Evolutionary conservation across 371 early-diverging fungal genomes (phyloP).

Genomic region (Umbelopsis sp.): DNA sequence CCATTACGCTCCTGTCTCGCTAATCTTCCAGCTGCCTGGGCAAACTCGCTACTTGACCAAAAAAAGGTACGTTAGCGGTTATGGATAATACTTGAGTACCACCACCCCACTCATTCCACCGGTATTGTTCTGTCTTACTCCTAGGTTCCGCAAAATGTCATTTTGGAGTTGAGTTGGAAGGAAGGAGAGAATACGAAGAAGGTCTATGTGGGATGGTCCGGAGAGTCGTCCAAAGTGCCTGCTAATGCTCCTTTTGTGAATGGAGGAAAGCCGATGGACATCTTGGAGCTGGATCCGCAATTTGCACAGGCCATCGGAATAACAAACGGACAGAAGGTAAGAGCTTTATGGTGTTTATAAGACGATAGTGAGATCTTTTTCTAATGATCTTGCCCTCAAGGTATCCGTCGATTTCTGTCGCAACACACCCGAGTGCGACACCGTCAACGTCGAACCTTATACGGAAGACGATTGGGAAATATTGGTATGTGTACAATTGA

Average conservation of each 20-base stretch:
- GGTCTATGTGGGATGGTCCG: constrained; percentile 75
- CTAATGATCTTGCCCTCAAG: constrained; percentile 32
- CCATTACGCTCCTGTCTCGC: constrained; percentile 67
- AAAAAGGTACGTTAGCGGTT: constrained; percentile 53
- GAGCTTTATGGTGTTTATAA: background rate
- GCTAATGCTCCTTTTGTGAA: constrained; percentile 46
- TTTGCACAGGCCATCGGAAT: constrained; percentile 70
- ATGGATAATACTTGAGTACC: background rate
- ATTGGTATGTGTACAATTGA: constrained; percentile 51
- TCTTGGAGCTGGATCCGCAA: constrained; percentile 76
- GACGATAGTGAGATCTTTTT: background rate
- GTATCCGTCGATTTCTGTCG: constrained; percentile 67
- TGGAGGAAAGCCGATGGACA: constrained; percentile 49
- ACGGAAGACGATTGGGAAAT: constrained; percentile 91
- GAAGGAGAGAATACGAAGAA: constrained; percentile 33
- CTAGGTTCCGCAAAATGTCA: constrained; percentile 65
- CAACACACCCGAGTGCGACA: constrained; percentile 58
- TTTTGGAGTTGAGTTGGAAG: constrained; percentile 62
- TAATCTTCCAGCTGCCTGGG: constrained; percentile 67
- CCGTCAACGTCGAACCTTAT: constrained; percentile 79
- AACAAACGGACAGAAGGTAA: constrained; percentile 70
- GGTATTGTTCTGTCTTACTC: background rate
- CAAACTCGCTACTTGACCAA: constrained; percentile 67
- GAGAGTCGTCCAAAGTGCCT: constrained; percentile 54
- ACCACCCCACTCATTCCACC: background rate